Evolutionary conservation across 257 asterid species (phyloP).

Genomic region (Solanum megistacrolobum): DNA sequence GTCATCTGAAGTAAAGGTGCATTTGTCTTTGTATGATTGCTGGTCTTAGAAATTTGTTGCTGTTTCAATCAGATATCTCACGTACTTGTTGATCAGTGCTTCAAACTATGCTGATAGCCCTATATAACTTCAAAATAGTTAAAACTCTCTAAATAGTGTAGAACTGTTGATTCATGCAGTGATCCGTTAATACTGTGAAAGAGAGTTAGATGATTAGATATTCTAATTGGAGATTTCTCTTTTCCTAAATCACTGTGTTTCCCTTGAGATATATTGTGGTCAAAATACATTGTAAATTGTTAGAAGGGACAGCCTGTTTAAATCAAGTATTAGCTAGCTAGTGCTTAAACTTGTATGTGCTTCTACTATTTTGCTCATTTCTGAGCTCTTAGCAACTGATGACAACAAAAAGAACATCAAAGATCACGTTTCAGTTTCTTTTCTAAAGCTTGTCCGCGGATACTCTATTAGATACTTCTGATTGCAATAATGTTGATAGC

Average conservation of each 20-base stretch:
- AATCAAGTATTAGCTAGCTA: neutral
- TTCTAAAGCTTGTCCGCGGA: neutral
- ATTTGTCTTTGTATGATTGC: conserved; percentile 5
- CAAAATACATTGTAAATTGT: neutral
- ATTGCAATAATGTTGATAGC: neutral
- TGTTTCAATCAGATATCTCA: neutral
- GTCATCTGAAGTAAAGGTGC: conserved; percentile 89
- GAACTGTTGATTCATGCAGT: neutral
- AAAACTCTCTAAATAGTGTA: neutral
- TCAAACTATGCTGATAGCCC: neutral
- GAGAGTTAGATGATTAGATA: neutral
- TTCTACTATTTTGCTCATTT: neutral
- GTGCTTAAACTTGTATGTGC: neutral
- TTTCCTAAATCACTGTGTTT: neutral
- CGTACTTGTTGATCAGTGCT: neutral
- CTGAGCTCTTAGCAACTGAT: neutral
- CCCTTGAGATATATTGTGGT: neutral
- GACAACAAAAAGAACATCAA: neutral
- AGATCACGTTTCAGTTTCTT: neutral
- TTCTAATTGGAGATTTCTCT: neutral
- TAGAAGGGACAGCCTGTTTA: neutral
- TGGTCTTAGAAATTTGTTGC: neutral
- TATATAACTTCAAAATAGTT: neutral
- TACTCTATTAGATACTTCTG: neutral
- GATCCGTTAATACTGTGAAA: neutral